A percentile compares a stretch with the other conserved stretches of the same genome.
Conservation (phyloP, 305 asterid species). For the Caryopteris hybrid region DNA sequence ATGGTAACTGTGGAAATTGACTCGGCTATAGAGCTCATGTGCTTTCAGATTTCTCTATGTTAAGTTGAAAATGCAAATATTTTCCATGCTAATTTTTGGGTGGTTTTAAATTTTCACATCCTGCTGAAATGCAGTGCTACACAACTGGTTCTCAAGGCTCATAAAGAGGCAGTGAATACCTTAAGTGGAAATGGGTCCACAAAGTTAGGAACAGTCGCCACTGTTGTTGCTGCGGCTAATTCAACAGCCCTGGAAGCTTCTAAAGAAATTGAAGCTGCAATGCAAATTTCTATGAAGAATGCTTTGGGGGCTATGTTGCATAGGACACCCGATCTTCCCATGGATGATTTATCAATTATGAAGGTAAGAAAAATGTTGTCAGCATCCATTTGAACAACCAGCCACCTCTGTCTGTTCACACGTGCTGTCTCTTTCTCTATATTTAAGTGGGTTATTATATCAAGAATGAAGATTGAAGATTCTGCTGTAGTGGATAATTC, state of each 20-base stretch:
- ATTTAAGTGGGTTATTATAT: not conserved
- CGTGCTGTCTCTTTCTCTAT: not conserved
- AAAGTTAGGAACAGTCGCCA: constrained; percentile 89
- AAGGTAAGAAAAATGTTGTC: constrained; percentile 46
- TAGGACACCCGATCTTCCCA: constrained; percentile 63
- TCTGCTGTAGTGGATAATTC: not conserved
- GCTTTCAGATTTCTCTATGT: not conserved
- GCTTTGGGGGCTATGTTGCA: constrained; percentile 88
- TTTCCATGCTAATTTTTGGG: not conserved
- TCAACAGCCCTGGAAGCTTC: constrained; percentile 95
- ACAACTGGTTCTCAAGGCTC: constrained; percentile 90
- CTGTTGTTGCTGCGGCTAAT: constrained; percentile 99
- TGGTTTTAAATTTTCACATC: constrained; percentile 7
- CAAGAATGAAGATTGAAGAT: not conserved
- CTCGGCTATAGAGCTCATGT: not conserved
- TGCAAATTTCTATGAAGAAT: constrained; percentile 89
- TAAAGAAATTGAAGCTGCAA: constrained; percentile 93
- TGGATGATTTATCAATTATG: constrained; percentile 97
- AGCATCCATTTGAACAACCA: not conserved
- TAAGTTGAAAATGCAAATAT: constrained; percentile 2
- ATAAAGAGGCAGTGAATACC: constrained; percentile 97
- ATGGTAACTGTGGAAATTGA: not conserved
- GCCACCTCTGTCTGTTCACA: not conserved
- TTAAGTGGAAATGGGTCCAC: constrained; percentile 94
- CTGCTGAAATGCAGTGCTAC: constrained; percentile 64